Base-by-base conservation (phyloP, 2,329 filamentous ascomycete genomes). In the Plenodomus tracheiphilus region DNA sequence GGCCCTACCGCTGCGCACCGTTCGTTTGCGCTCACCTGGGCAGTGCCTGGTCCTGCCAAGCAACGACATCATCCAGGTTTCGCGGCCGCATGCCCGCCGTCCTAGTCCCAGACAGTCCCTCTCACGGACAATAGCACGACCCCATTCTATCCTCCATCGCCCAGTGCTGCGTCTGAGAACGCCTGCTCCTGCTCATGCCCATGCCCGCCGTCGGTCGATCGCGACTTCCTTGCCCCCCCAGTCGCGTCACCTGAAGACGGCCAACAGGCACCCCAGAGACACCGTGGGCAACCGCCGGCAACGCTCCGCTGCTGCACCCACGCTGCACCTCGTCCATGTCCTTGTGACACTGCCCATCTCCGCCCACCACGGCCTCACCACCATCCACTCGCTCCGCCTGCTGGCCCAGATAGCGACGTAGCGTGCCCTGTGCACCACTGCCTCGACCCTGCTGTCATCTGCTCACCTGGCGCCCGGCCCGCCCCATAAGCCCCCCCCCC, bases 331-430 rank as follows among this genome's bases (percentile, higher is more conserved):
- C 62, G 67, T 61, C 54, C 39, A 71, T 72, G 69, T 66, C 66
- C 69, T 69, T 71, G 69, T 72, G 69, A 72, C 66, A 61, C 62
- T 44, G 51, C 57, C 53, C 54, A 68, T 69, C 65, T 57, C 53
- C 53, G 56, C 56, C 50, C 51, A 43, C 39, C 22, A 49, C 53
- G 43, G 41, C 39, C 45, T 43, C 41, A 53, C 54, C 57, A 58
- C 53, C 54, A 41, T 46, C 46, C 51, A 42, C 44, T 50, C 53
- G 45, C n/a, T 46, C 47, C 38, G 3, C 35, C 13, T 16, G 18
- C 35, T 37, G 8, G 35, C 30, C 46, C 36, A 52, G 49, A 49
- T 39, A 54, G 30, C 47, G 51, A 52, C 35, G 39, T 57, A 52
- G 55, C 57, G 50, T 43, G 51, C 45, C 37, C 49, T 44, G 54